Evolutionary conservation across 2,329 filamentous ascomycete genomes (phyloP), one percentile per base, ranked within the genome.

Genomic region (Aureobasidium sp.): DNA sequence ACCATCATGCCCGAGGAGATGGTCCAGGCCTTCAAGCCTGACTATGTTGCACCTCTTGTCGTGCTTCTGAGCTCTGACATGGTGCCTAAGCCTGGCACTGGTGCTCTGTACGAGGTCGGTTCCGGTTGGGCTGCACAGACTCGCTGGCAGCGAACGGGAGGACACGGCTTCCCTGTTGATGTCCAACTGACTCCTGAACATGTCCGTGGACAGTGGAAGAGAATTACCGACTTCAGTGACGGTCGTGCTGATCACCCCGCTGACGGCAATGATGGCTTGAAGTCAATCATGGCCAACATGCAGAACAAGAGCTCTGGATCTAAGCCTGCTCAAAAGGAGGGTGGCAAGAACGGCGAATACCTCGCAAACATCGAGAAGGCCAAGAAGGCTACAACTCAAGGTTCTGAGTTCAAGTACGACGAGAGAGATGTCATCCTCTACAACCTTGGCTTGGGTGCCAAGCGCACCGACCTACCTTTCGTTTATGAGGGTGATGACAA

Each of bases 21-120:
- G 79, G 92, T 99, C 21, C 92, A 97, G 80, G 93, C 94, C 49
- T 96, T 99, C 83, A 99, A 97, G 86, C 94, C 94, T 63, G 93
- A 97, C 73, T 97, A 96, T 77, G 92, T 99, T 75, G 94, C 94
- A 59, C 94, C 94, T 64, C 79, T 97, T 41, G 92, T 99, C 57
- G 85, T 93, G 61, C 85, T 92, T 47, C 88, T 99, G 62, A 90
- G 86, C 74, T 87, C 85, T 14, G 94, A 99, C 79, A 90, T 90
- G 78, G 86, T 91, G 59, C 93, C 94, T 32, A 84, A 89, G 71
- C 85, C 89, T 67, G 84, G 86, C 16, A 97, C 91, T 62, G 93
- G 93, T 66, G 88, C 87, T 59, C 83, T 99, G 51, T 99, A 91
- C 78, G 94, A 99, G 79, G 90, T 93, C 68, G 94, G 94, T 70